Evolutionary conservation across 169 alveolate species (phyloP).

Genomic region (Besnoitia besnoiti): DNA sequence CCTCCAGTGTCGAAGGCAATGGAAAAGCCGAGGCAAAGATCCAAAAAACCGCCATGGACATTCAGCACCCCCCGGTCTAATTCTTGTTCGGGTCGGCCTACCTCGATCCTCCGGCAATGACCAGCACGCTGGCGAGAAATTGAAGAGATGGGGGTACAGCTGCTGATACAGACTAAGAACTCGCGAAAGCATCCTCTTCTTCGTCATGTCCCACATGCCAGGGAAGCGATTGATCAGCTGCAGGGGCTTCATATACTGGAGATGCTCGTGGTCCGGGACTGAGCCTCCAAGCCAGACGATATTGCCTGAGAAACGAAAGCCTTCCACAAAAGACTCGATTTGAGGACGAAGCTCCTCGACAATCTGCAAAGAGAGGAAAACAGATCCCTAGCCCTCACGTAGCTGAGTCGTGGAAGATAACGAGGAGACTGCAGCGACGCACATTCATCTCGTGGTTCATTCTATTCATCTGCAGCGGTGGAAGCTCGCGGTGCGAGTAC

Average conservation of each 20-base stretch:
- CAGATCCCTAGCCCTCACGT: no score
- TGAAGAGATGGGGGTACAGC: constrained; percentile 62
- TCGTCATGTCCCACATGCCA: constrained; percentile 66
- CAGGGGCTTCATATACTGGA: constrained; percentile 22
- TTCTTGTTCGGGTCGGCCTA: no score
- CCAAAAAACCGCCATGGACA: no score
- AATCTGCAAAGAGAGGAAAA: no score
- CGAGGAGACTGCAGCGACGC: no score
- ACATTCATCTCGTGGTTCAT: no score
- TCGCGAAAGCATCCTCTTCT: constrained; percentile 62
- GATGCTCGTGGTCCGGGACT: constrained; percentile 67
- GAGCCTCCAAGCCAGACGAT: constrained; percentile 70
- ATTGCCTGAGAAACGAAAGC: constrained; percentile 48
- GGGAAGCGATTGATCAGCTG: constrained; percentile 67
- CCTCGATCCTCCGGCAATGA: constrained; percentile 66
- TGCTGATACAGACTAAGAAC: constrained; percentile 43
- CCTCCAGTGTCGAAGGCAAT: no score
- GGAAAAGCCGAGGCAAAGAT: no score
- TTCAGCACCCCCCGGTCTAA: no score
- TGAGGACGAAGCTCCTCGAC: not conserved
- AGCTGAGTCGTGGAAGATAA: no score
- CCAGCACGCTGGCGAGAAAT: constrained; percentile 65
- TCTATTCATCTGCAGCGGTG: no score
- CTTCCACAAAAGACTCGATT: not conserved
- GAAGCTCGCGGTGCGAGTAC: no score